These are phyloP conservation scores for Wallacemonas sp. DNA, from an alignment of 208 protist genomes.

Conservation along the genomic window DNA sequence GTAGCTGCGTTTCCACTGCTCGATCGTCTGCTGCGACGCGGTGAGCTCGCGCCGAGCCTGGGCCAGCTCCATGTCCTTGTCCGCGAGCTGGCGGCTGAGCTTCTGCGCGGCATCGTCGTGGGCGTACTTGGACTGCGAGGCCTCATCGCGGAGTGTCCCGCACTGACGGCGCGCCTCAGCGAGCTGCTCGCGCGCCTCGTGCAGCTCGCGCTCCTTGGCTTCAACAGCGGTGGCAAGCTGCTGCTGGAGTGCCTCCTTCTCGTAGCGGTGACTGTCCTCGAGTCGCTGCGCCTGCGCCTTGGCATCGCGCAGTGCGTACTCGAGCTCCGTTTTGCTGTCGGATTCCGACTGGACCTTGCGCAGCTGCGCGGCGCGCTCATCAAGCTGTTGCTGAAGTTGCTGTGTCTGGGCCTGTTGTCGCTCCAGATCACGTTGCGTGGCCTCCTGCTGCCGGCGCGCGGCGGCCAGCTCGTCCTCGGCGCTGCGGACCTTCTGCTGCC, in stretches of 20 bases:
- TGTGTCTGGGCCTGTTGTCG: conserved; percentile 20
- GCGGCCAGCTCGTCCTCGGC: conserved; percentile 42
- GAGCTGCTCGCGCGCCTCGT: conserved; percentile 40
- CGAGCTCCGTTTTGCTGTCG: conserved; percentile 29
- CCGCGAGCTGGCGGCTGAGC: conserved; percentile 38
- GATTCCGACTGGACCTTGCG: conserved; percentile 34
- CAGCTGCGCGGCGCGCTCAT: conserved; percentile 29
- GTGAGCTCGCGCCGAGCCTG: conserved; percentile 49
- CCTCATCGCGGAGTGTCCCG: conserved; percentile 47
- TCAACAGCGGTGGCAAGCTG: conserved; percentile 35
- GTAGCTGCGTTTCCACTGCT: conserved; percentile 58
- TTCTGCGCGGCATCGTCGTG: conserved; percentile 39
- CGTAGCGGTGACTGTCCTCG: conserved; percentile 42
- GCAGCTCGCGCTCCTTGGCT: conserved; percentile 55
- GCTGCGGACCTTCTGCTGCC: conserved; percentile 27
- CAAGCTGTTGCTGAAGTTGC: conserved; percentile 41
- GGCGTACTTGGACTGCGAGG: conserved; percentile 26
- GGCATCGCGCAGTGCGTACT: conserved; percentile 44
- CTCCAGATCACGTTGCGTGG: conserved; percentile 29
- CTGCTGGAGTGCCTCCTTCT: conserved; percentile 39
- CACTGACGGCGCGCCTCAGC: conserved; percentile 40
- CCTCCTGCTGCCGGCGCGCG: conserved; percentile 25
- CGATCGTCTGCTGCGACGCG: conserved; percentile 31
- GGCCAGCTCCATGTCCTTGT: conserved; percentile 49
- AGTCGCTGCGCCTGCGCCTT: conserved; percentile 37